Conservation (phyloP, 106 monocot species). For the Allium sativum region DNA sequence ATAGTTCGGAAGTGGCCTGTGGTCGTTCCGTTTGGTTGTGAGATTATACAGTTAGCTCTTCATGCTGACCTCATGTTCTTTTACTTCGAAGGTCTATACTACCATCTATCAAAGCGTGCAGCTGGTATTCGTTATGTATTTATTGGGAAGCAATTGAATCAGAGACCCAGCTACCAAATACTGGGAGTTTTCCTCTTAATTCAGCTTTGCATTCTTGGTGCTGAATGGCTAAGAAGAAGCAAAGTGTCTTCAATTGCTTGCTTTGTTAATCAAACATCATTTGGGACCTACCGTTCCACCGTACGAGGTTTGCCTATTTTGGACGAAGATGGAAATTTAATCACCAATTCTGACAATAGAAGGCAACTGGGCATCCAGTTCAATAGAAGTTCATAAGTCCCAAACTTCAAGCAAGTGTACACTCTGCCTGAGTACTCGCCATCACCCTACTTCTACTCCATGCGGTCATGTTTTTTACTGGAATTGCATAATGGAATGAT, state of each 20-base stretch:
- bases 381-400: constrained; percentile 22
- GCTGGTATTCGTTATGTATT: constrained; percentile 93
- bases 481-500: constrained; percentile 99
- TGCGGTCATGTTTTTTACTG: constrained; percentile 99
- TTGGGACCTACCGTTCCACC: constrained; percentile 40
- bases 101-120: constrained; percentile 90
- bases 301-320: constrained; percentile 68
- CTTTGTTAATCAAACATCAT: constrained; percentile 51
- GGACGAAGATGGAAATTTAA: constrained; percentile 71
- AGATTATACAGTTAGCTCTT: constrained; percentile 67
- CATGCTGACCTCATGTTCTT: constrained; percentile 91
- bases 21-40: constrained; percentile 81
- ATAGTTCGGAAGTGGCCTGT: constrained; percentile 71
- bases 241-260: constrained; percentile 84
- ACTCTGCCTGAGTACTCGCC: constrained; percentile 75
- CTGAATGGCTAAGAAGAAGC: constrained; percentile 72
- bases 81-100: constrained; percentile 98
- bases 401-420: constrained; percentile 64
- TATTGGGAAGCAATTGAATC: constrained; percentile 82
- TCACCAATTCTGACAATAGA: constrained; percentile 28
- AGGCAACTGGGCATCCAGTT: constrained; percentile 26
- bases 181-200: constrained; percentile 90
- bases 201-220: constrained; percentile 92
- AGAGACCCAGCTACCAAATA: constrained; percentile 94
- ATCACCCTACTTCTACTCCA: constrained; percentile 72